phyloP scores from a whole-genome alignment of 1,139 yeast species.

The Saccharomyces uvarum region DNA sequence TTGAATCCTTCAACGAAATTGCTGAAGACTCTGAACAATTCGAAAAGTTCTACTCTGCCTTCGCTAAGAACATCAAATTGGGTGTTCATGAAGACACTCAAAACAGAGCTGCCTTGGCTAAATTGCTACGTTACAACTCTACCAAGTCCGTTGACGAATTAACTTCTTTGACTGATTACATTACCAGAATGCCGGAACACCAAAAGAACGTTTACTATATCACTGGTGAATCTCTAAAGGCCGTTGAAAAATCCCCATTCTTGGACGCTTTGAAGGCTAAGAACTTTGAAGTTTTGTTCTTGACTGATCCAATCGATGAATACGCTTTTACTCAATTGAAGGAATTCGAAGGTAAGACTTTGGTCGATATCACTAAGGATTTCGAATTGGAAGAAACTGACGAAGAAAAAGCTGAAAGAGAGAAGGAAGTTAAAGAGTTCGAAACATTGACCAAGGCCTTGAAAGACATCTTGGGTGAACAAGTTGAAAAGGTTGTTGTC shows the following conservation, averaged over 20 bases:
- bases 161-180: constrained; percentile 93
- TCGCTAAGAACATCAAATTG: constrained; percentile 96
- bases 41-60: constrained; percentile 96
- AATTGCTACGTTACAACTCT: constrained; percentile 93
- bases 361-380: constrained; percentile 98
- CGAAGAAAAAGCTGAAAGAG: constrained; percentile 92
- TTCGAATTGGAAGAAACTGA: constrained; percentile 98
- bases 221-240: constrained; percentile 97
- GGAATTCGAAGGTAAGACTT: constrained; percentile 98
- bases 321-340: constrained; percentile 98
- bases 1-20: constrained; percentile 97
- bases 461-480: constrained; percentile 95
- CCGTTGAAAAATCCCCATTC: constrained; percentile 98
- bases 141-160: constrained; percentile 91
- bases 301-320: constrained; percentile 99
- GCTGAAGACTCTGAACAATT: constrained; percentile 99
- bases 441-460: constrained; percentile 92
- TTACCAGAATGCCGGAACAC: constrained; percentile 99
- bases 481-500: constrained; percentile 98
- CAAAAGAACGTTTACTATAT: constrained; percentile 99
- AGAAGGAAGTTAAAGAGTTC: constrained; percentile 82
- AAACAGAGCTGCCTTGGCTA: constrained; percentile 92
- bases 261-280: constrained; percentile 97
- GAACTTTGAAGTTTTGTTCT: constrained; percentile 94
- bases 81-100: constrained; percentile 99